Base-by-base conservation (phyloP, 2,329 filamentous ascomycete genomes). In the Fonsecaea erecta region DNA sequence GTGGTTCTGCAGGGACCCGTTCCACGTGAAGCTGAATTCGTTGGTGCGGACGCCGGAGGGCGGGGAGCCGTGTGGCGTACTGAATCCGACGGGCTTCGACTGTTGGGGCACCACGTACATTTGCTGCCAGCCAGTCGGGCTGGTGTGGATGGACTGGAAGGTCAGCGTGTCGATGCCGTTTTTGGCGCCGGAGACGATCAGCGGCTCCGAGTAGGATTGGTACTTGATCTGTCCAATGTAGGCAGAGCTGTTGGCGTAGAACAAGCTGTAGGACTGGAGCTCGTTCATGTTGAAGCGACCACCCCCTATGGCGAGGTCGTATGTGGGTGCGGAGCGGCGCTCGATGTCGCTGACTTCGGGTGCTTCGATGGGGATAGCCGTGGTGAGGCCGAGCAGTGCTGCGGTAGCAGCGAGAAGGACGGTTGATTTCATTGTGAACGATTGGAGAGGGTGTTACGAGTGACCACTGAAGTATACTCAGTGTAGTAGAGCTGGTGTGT, bases 211-310 rank as follows among this genome's bases (percentile, higher is more conserved):
- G 52, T 65, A 65, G 24, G 21, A n/a, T 30, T 65, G 46, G 51
- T 65, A 65, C 56, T 65, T 65, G 62, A 65, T 65, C 51, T 56
- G 32, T 16, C 62, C 62, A 9, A 65, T 18, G 51, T 65, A 65
- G 37, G 62, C 62, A 7, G 62, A 65, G 34, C 37, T 56, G 62
- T 65, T 65, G 62, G 62, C 62, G 57, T 65, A 65, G 24, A 37
- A 60, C 21, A 65, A 14, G 16, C 51, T 54, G 56, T 55, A 63
- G 14, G 61, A 46, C 26, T 63, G 61, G n/a, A 63, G 28, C 18
- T 63, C 53, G 53, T 52, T 52, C 37, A 63, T 59, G 61, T 63
- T 46, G 54, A 63, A 63, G 40, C 52, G 26, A 53, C 52, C 32
- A 12, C 52, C 52, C 14, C 32, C 28, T 2, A 53, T 53, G 43